A percentile compares a stretch with the other conserved stretches of the same genome.
These are phyloP conservation scores for Tuber melanosporum DNA, from an alignment of 495 filamentous ascomycete genomes.

Conservation along the genomic window DNA sequence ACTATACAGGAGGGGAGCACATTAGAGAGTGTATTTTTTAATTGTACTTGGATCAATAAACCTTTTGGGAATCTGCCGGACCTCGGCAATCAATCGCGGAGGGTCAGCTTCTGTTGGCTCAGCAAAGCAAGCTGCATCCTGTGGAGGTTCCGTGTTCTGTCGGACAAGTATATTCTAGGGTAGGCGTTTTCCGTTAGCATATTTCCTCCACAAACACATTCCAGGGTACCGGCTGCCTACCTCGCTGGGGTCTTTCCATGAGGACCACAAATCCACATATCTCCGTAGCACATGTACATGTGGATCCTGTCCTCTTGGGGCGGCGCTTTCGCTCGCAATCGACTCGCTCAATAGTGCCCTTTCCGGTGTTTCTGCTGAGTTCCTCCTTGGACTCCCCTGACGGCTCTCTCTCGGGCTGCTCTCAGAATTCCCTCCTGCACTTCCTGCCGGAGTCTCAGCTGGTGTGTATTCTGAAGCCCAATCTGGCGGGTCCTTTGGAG, in stretches of 20 bases:
- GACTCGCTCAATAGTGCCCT: conserved; percentile 12
- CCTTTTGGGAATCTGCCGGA: conserved; percentile 44
- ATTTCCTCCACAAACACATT: neutral
- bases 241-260: conserved; percentile 64
- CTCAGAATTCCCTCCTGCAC: neutral
- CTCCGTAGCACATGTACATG: conserved; percentile 50
- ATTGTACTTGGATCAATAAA: conserved; percentile 26
- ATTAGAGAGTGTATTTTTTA: conserved; percentile 38
- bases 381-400: neutral
- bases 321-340: conserved; percentile 18
- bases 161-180: conserved; percentile 58
- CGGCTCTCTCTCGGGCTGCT: neutral
- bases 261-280: conserved; percentile 71
- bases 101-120: conserved; percentile 39
- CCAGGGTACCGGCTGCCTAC: conserved; percentile 22
- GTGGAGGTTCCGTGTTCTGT: conserved; percentile 69
- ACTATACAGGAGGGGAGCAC: conserved; percentile 29
- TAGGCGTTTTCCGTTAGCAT: conserved; percentile 24
- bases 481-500: neutral
- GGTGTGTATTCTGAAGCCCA: neutral
- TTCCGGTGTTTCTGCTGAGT: conserved; percentile 18
- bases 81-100: conserved; percentile 43
- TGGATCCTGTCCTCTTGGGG: conserved; percentile 25
- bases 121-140: conserved; percentile 53
- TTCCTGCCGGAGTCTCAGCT: neutral